phyloP scores from a whole-genome alignment of 2,329 filamentous ascomycete genomes.

The Calonectria crousiana region DNA sequence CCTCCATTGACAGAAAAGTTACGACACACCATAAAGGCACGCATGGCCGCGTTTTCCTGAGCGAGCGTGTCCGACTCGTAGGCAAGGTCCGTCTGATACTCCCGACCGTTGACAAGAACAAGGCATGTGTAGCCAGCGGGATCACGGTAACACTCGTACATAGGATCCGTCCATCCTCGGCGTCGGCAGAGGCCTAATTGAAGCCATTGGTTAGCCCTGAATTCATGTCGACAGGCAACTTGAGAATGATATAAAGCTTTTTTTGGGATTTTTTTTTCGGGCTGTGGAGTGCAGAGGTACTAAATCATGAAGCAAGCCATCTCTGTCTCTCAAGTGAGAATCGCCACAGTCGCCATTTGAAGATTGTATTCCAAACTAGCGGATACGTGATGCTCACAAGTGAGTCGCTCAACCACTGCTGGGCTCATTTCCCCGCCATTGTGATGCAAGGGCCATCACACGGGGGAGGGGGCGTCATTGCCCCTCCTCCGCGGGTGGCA shows the following conservation, averaged over 20 bases:
- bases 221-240: background rate
- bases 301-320: background rate
- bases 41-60: conserved; percentile 93
- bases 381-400: background rate
- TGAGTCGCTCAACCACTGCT: background rate
- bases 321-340: background rate
- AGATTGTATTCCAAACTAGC: background rate
- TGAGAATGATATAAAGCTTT: background rate
- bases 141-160: conserved; percentile 85
- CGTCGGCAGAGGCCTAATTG: conserved; percentile 88
- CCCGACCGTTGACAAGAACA: conserved; percentile 94
- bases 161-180: conserved; percentile 91
- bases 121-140: conserved; percentile 86
- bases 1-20: conserved; percentile 98
- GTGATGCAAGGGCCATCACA: conserved; percentile 42
- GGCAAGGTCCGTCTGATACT: conserved; percentile 91
- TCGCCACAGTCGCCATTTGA: background rate
- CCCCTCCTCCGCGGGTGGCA: conserved; percentile 18
- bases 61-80: conserved; percentile 87
- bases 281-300: background rate
- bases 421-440: conserved; percentile 9
- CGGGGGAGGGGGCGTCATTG: background rate
- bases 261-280: background rate
- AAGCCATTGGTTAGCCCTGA: conserved; percentile 50
- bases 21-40: conserved; percentile 96